phyloP scores from a whole-genome alignment of 345 rosid species.

The Capsella bursapastoris region DNA sequence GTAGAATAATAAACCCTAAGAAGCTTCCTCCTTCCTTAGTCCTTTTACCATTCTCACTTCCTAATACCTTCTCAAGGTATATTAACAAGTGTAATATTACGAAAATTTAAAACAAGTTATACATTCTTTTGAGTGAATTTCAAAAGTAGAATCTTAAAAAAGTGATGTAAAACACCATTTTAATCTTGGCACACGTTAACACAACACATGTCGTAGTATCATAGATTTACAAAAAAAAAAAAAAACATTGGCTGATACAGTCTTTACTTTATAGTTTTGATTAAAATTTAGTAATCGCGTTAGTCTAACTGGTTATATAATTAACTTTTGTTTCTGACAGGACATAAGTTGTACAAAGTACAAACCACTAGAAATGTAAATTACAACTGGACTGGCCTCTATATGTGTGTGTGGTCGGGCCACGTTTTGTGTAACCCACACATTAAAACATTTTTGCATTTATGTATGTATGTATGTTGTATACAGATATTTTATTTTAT shows the following conservation, averaged over 20 bases:
- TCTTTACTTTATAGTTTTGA: not conserved
- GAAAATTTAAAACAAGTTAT: too few species aligned
- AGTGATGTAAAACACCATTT: too few species aligned
- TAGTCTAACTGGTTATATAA: not conserved
- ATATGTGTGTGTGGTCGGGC: not conserved
- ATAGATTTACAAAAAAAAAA: too few species aligned
- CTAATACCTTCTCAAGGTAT: too few species aligned
- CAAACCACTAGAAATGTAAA: not conserved
- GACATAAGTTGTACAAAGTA: not conserved
- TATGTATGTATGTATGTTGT: not conserved
- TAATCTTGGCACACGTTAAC: too few species aligned
- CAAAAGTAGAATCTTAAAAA: too few species aligned
- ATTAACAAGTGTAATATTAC: too few species aligned
- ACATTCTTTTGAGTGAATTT: too few species aligned
- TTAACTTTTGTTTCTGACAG: not conserved
- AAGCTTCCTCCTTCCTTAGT: not conserved
- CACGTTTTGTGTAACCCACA: not conserved
- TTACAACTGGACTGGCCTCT: constrained; percentile 1
- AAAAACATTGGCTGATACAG: not conserved
- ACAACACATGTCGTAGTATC: too few species aligned
- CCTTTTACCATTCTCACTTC: not conserved
- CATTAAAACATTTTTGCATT: too few species aligned
- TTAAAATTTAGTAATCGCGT: not conserved
- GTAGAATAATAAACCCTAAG: constrained; percentile 11
- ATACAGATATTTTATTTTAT: not conserved